A percentile compares a stretch with the other conserved stretches of the same genome.
Conservation (phyloP, 2,329 filamentous ascomycete species). For the Penicillium sp. region DNA sequence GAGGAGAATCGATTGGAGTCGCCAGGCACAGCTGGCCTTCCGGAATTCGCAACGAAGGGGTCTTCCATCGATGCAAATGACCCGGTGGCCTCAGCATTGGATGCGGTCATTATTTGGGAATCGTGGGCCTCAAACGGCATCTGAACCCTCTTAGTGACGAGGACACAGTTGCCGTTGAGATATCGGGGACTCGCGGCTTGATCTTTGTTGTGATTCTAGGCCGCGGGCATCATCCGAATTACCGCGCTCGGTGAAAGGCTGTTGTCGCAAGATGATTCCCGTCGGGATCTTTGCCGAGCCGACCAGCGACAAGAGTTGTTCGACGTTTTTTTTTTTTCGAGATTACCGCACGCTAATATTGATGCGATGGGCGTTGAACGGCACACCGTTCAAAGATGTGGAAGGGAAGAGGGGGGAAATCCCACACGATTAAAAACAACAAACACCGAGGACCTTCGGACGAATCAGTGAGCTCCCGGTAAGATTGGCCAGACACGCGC, state of each 20-base stretch:
- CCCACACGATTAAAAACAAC: slow-evolving; percentile 7
- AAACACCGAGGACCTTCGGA: slow-evolving; percentile 12
- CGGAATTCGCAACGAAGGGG: slow-evolving; percentile 49
- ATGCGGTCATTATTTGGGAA: slow-evolving; percentile 13
- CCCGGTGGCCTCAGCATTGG: slow-evolving; percentile 12
- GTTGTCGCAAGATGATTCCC: slow-evolving; percentile 5
- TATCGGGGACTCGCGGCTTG: slow-evolving; percentile 19
- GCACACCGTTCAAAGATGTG: slow-evolving; percentile 11
- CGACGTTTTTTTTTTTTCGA: slow-evolving; percentile 3
- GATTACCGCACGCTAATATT: slow-evolving; percentile 6
- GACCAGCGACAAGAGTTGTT: slow-evolving; percentile 25
- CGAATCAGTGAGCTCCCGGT: slow-evolving; percentile 13
- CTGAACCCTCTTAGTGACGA: slow-evolving; percentile 17
- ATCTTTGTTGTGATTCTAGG: slow-evolving; percentile 16
- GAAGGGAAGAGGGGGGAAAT: slow-evolving; percentile 9
- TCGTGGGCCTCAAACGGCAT: slow-evolving; percentile 11
- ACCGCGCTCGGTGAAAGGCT: slow-evolving; percentile 9
- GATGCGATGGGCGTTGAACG: slow-evolving; percentile 8
- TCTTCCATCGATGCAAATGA: slow-evolving; percentile 38
- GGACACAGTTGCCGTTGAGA: slow-evolving; percentile 20
- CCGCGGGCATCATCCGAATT: slow-evolving; percentile 26
- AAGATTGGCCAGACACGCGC: slow-evolving; percentile 13
- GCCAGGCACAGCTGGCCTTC: slow-evolving; percentile 36
- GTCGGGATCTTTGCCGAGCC: slow-evolving; percentile 18
- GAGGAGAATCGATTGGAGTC: slow-evolving; percentile 63